phyloP scores from a whole-genome alignment of 1,139 yeast genomes.

The Kluyveromyces sp. region DNA sequence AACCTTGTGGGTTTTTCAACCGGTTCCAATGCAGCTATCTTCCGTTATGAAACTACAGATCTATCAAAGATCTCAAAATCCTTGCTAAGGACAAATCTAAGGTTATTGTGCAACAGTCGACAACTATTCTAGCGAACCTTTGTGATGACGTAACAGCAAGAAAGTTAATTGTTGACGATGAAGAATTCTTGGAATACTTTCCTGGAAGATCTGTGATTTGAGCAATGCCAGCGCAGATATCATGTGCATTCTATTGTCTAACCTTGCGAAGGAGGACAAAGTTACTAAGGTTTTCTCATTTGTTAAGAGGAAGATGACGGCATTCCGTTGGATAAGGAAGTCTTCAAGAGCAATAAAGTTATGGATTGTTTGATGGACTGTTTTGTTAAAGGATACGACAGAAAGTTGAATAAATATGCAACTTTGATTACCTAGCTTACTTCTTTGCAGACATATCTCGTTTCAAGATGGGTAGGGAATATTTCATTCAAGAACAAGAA shows the following conservation, averaged over 20 bases:
- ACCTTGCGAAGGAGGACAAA: slow-evolving; percentile 70
- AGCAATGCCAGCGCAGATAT: slow-evolving; percentile 67
- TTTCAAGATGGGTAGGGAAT: slow-evolving; percentile 60
- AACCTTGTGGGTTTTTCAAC: slow-evolving; percentile 77
- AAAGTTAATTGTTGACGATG: slow-evolving; percentile 57
- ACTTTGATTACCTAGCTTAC: slow-evolving; percentile 75
- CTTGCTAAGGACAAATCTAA: slow-evolving; percentile 45
- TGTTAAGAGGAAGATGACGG: slow-evolving; percentile 19
- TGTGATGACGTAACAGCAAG: slow-evolving; percentile 60
- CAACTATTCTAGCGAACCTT: slow-evolving; percentile 74
- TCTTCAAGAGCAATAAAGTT: slow-evolving; percentile 51
- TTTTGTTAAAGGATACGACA: slow-evolving; percentile 77
- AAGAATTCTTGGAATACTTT: slow-evolving; percentile 48
- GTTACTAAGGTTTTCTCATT: slow-evolving; percentile 51
- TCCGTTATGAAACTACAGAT: slow-evolving; percentile 64
- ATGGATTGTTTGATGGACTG: slow-evolving; percentile 84
- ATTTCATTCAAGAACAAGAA: slow-evolving; percentile 60
- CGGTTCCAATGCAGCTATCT: slow-evolving; percentile 57
- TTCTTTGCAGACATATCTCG: slow-evolving; percentile 89
- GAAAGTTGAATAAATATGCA: slow-evolving; percentile 59
- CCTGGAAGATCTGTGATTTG: slow-evolving; percentile 46
- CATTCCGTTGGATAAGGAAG: slow-evolving; percentile 26
- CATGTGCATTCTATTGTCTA: slow-evolving; percentile 76
- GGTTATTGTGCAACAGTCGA: slow-evolving; percentile 56
- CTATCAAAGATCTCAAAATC: slow-evolving; percentile 66